Conservation (phyloP, 305 asterid genomes). For the Fraxinus ornus region DNA sequence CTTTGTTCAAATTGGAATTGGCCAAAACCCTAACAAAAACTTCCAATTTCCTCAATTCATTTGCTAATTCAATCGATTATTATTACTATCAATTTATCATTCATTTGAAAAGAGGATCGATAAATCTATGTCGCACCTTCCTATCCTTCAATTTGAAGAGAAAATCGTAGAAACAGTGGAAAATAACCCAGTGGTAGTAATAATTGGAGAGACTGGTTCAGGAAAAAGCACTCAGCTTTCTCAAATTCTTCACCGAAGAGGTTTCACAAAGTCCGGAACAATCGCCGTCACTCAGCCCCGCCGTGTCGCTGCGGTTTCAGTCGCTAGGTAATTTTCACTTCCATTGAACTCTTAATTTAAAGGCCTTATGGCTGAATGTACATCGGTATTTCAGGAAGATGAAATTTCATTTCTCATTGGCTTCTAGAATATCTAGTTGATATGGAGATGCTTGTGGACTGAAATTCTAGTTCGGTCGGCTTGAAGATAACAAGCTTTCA, state of each 20-base stretch:
- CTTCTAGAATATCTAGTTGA: not conserved
- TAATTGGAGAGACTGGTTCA: slow-evolving; percentile 91
- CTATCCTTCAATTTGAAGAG: slow-evolving; percentile 80
- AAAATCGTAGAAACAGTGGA: slow-evolving; percentile 71
- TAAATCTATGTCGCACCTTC: slow-evolving; percentile 55
- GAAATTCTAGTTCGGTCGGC: not conserved
- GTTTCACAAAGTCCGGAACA: slow-evolving; percentile 71
- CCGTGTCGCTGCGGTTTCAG: slow-evolving; percentile 95
- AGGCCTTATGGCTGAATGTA: not conserved
- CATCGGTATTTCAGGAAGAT: not conserved
- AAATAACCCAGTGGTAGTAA: slow-evolving; percentile 62
- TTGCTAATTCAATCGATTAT: not conserved
- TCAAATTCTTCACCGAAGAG: slow-evolving; percentile 72
- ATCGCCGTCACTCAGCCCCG: slow-evolving; percentile 97
- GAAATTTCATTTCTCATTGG: not conserved
- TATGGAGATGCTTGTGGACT: not conserved
- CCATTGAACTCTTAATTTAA: not conserved
- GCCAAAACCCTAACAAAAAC: slow-evolving; percentile 25
- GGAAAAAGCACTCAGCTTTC: slow-evolving; percentile 94
- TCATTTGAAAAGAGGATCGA: not conserved
- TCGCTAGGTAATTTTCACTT: slow-evolving; percentile 52
- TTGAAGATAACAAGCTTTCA: not conserved
- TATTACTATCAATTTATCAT: not conserved
- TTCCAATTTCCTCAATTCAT: not conserved
- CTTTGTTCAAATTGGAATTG: not conserved